phyloP scores from a whole-genome alignment of 2,329 filamentous ascomycete species.

The Aphanoascus verrucosus region DNA sequence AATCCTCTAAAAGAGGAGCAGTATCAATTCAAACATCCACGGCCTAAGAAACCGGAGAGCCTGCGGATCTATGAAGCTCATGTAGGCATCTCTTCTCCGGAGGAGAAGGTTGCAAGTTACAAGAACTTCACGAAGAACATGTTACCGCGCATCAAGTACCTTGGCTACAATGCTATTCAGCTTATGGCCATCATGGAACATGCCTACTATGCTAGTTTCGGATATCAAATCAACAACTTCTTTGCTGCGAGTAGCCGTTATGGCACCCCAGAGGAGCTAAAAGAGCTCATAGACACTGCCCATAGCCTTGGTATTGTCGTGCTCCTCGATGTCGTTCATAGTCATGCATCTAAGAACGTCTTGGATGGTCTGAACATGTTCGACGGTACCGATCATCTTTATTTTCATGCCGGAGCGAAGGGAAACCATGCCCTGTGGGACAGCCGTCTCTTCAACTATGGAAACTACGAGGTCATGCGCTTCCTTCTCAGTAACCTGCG shows the following conservation, averaged over 20 bases:
- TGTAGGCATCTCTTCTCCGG: slow-evolving; percentile 89
- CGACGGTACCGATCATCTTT: slow-evolving; percentile 86
- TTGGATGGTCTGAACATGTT: slow-evolving; percentile 92
- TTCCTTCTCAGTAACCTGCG: slow-evolving; percentile 90
- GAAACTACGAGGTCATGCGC: slow-evolving; percentile 83
- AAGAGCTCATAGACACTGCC: slow-evolving; percentile 90
- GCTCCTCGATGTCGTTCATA: slow-evolving; percentile 90
- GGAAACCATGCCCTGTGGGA: slow-evolving; percentile 92
- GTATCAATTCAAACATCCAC: slow-evolving; percentile 74
- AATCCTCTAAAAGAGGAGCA: slow-evolving; percentile 68
- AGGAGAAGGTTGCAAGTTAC: slow-evolving; percentile 81
- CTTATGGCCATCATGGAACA: slow-evolving; percentile 99
- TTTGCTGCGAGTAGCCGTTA: slow-evolving; percentile 96
- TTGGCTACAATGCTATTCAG: slow-evolving; percentile 96
- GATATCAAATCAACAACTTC: slow-evolving; percentile 98
- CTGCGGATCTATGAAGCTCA: slow-evolving; percentile 97
- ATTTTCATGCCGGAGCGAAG: slow-evolving; percentile 81
- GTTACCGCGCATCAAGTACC: slow-evolving; percentile 75
- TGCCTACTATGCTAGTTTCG: slow-evolving; percentile 97
- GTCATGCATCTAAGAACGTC: slow-evolving; percentile 95
- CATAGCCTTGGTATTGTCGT: slow-evolving; percentile 85
- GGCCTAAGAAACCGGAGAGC: slow-evolving; percentile 73
- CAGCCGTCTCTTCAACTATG: slow-evolving; percentile 94
- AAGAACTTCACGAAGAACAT: slow-evolving; percentile 93
- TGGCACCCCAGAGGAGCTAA: slow-evolving; percentile 84